These are phyloP conservation scores for Phytopythium kandeliae DNA, from an alignment of 352 stramenopile species.

Conservation along the genomic window DNA sequence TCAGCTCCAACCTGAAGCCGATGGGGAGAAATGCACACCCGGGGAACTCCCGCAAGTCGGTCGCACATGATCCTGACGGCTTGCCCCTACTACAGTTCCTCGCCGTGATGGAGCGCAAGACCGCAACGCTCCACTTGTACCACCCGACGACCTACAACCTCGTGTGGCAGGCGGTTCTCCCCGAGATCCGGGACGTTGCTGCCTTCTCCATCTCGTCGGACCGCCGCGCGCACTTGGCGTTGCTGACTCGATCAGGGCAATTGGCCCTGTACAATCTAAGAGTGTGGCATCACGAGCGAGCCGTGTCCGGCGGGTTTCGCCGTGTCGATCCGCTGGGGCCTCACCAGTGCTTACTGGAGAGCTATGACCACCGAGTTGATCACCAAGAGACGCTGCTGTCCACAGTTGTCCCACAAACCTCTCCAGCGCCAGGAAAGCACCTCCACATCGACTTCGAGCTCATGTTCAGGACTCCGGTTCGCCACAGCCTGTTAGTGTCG, in stretches of 20 bases:
- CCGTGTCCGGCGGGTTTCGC: constrained; percentile 17
- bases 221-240: constrained; percentile 12
- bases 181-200: constrained; percentile 11
- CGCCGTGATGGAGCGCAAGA: constrained; percentile 16
- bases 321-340: constrained; percentile 12
- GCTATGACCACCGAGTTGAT: neutral
- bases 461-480: constrained; percentile 11
- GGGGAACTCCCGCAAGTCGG: neutral
- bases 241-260: constrained; percentile 16
- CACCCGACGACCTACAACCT: constrained; percentile 17
- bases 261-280: constrained; percentile 21
- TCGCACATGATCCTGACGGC: constrained; percentile 1
- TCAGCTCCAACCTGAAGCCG: constrained; percentile 12
- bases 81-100: constrained; percentile 19
- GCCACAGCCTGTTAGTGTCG: neutral
- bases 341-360: constrained; percentile 10
- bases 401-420: constrained; percentile 1
- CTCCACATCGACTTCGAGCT: constrained; percentile 27
- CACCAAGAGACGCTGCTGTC: constrained; percentile 4
- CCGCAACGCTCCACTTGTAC: constrained; percentile 15
- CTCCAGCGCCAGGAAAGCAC: constrained; percentile 16
- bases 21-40: constrained; percentile 12
- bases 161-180: constrained; percentile 19
- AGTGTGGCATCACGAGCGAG: constrained; percentile 20
- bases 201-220: constrained; percentile 21